Evolutionary conservation across 1,284 basidiomycete genomes (phyloP), one percentile per base, ranked within the genome.

Genomic region (Vanrija humicola): DNA sequence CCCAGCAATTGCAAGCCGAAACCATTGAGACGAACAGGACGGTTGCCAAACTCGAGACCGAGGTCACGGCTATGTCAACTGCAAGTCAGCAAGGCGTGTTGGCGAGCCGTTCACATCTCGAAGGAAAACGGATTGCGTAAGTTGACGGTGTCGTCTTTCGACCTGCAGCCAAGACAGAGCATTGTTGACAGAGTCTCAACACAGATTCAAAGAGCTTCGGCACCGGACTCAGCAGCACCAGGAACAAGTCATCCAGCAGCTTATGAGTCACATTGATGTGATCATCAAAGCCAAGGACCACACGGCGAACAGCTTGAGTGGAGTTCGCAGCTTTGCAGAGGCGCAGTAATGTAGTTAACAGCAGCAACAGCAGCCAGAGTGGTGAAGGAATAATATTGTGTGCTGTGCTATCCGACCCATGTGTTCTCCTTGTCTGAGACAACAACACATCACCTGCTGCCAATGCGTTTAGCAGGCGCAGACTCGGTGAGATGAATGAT

Each of bases 251-350:
- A 56, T 68, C 12, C 49, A 53, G 1, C 62, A 75, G 43, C 54
- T 77, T 5, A 66, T 64, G n/a, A 52, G 52, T 21, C 72, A 77
- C 52, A 65, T 75, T 19, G 72, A 72, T 46, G 50, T 63, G 2
- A 68, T 76, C 46, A 64, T 73, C 46, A 70, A 73, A 43, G 67
- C 70, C 9, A 76, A 75, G 59, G 65, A 72, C 42, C 70, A 75
- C 53, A 65, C 69, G 1, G 66, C 67, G 8, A 66, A 66, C 39
- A 69, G 69, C 48, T 55, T 76, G 28, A 64, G 65, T 47, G 64
- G 68, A 14, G 59, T 77, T 10, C 55, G 65, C 40, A 59, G 63
- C 15, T 66, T 76, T 54, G 74, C 74, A 7, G 71, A 74, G 53
- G 58, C 65, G 5, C 67, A 72, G 25, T 63, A 61, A 42, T 38